Evolutionary conservation across 768 basidiomycete genomes (phyloP).

Genomic region (Xerocomellus amylosporus): DNA sequence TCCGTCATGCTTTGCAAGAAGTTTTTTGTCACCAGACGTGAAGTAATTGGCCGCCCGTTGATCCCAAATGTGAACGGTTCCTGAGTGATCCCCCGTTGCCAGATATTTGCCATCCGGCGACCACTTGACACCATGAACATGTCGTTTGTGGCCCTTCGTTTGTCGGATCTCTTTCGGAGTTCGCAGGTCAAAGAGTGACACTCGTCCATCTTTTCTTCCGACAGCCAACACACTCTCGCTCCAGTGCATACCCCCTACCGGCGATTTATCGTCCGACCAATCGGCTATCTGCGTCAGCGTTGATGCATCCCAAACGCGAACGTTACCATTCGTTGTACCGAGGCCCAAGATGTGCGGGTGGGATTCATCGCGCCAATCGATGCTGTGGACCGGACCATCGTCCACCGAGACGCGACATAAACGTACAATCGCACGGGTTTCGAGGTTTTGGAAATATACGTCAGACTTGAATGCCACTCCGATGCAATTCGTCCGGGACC

Average conservation of each 20-base stretch:
- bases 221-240: constrained; percentile 36
- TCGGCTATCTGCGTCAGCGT: constrained; percentile 24
- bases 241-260: constrained; percentile 44
- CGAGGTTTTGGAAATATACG: constrained; percentile 62
- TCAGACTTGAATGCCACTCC: constrained; percentile 60
- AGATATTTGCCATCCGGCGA: constrained; percentile 39
- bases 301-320: constrained; percentile 56
- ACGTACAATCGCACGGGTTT: constrained; percentile 50
- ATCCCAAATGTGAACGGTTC: constrained; percentile 46
- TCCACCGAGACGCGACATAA: constrained; percentile 41
- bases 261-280: constrained; percentile 36
- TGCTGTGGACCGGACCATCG: constrained; percentile 41
- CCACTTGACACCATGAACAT: constrained; percentile 42
- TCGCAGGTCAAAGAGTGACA: constrained; percentile 39
- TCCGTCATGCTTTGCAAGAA: constrained; percentile 43
- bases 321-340: constrained; percentile 48
- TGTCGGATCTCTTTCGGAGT: constrained; percentile 26
- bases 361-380: constrained; percentile 50
- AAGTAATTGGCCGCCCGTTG: constrained; percentile 34
- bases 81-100: constrained; percentile 41
- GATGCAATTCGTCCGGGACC: constrained; percentile 59
- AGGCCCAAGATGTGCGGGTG: constrained; percentile 46
- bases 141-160: constrained; percentile 32
- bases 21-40: constrained; percentile 31
- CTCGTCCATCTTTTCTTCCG: constrained; percentile 38